Evolutionary conservation across 2,329 filamentous ascomycete genomes (phyloP), one percentile per base, ranked within the genome.

Genomic region (Exophiala phaeomuriformis): DNA sequence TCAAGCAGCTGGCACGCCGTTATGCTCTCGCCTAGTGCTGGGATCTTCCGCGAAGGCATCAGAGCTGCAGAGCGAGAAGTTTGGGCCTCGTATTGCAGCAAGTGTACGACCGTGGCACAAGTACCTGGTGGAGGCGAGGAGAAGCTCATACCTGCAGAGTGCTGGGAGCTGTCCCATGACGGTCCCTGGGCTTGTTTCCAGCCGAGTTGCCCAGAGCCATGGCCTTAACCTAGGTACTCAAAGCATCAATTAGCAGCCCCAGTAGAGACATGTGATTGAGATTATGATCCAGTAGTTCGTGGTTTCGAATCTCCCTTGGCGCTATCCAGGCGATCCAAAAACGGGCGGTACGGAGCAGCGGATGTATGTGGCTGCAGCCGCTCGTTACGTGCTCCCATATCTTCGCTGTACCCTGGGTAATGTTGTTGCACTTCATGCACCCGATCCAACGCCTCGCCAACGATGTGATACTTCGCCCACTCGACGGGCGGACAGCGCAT

Each of bases 401-500:
- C 66, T 51, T 71, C 66, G 27, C 65, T 66, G 5, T 69, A 55
- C 10, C 65, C 67, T 1, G 89, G 90, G 50, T 80, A 78, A 46
- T 74, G 71, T 49, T 83, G 72, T 71, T 96, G 90, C 65, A 95
- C 87, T 47, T 82, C 79, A 67, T 96, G 90, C 59, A 96, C 75
- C 67, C 83, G 86, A 69, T 96, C 89, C 35, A 96, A 76, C 1
- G 88, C 82, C 55, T 88, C 85, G 46, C 89, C 90, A 2, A 93
- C 83, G n/a, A 96, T 78, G 63, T 88, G 88, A 69, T 97, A 97
- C 66, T 95, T 90, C 8, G 84, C 82, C 91, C 91, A 97, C 73
- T 96, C 95, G 65, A 97, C 84, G 5, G 88, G 86, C 5, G 91
- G 91, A 72, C 85, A 89, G 39, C 90, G 83, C 29, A 94, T 84